phyloP scores from a whole-genome alignment of 495 filamentous ascomycete species.

The Penicillium antarcticum region DNA sequence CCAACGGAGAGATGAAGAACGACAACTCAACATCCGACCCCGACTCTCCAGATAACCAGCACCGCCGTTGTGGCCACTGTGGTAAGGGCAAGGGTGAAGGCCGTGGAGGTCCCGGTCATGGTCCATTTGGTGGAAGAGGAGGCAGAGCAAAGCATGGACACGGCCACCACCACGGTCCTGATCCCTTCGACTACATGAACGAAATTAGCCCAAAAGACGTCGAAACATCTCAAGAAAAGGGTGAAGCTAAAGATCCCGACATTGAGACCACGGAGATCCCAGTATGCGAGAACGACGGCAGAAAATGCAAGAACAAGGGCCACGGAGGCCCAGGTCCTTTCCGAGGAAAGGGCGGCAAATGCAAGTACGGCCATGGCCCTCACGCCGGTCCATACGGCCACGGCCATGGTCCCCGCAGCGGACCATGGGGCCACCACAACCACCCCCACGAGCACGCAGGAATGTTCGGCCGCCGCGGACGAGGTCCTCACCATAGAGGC shows the following conservation, averaged over 20 bases:
- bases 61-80: constrained; percentile 1
- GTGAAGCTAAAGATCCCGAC: background rate
- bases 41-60: constrained; percentile 9
- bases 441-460: background rate
- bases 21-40: constrained; percentile 3
- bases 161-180: background rate
- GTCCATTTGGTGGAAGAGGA: background rate
- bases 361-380: constrained; percentile 6
- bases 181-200: background rate
- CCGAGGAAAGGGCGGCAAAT: background rate
- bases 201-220: background rate
- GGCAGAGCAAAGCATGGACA: constrained; percentile 3
- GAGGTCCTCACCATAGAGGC: constrained; percentile 8
- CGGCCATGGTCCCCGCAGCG: background rate
- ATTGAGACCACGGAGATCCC: background rate
- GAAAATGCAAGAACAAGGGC: background rate
- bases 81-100: constrained; percentile 10
- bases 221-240: background rate
- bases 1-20: constrained; percentile 3
- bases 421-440: background rate
- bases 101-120: background rate
- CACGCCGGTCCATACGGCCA: no score
- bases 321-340: constrained; percentile 1
- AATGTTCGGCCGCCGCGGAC: constrained; percentile 2
- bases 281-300: background rate